A percentile compares a stretch with the other conserved stretches of the same genome.
phyloP scores from a whole-genome alignment of 2,329 filamentous ascomycete species.

The Remersonia thermophila region DNA sequence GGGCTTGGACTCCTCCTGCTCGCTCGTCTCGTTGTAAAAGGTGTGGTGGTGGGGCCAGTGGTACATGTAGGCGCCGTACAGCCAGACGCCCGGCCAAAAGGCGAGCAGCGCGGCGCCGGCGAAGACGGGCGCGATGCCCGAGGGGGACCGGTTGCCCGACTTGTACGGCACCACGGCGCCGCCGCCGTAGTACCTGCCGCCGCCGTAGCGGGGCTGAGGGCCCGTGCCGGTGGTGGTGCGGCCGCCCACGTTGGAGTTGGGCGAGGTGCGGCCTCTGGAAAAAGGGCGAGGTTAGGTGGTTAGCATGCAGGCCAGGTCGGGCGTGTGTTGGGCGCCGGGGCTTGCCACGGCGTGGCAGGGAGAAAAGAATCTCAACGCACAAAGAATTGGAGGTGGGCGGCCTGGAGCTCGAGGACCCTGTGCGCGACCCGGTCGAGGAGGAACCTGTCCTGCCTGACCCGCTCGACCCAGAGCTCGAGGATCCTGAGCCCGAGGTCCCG shows the following conservation, averaged over 20 bases:
- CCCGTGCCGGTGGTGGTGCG: slow-evolving; percentile 47
- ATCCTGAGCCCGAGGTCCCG: too few species aligned
- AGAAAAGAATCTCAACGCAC: too few species aligned
- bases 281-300: not conserved
- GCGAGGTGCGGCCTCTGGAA: slow-evolving; percentile 13
- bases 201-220: slow-evolving; percentile 43
- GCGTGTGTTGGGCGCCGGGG: too few species aligned
- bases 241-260: slow-evolving; percentile 29
- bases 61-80: slow-evolving; percentile 49
- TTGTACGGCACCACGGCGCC: slow-evolving; percentile 50
- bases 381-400: too few species aligned
- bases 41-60: slow-evolving; percentile 39
- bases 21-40: slow-evolving; percentile 38
- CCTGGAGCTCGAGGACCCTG: too few species aligned
- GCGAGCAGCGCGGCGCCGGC: slow-evolving; percentile 34
- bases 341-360: too few species aligned
- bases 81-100: slow-evolving; percentile 55
- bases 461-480: too few species aligned
- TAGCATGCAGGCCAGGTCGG: not conserved
- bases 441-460: too few species aligned
- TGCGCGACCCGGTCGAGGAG: not conserved
- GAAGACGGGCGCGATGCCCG: slow-evolving; percentile 39
- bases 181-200: slow-evolving; percentile 54
- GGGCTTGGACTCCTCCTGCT: slow-evolving; percentile 45
- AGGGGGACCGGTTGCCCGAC: slow-evolving; percentile 37